Conservation (phyloP, 768 basidiomycete species). For the Tricholoma bakamatsutake region DNA sequence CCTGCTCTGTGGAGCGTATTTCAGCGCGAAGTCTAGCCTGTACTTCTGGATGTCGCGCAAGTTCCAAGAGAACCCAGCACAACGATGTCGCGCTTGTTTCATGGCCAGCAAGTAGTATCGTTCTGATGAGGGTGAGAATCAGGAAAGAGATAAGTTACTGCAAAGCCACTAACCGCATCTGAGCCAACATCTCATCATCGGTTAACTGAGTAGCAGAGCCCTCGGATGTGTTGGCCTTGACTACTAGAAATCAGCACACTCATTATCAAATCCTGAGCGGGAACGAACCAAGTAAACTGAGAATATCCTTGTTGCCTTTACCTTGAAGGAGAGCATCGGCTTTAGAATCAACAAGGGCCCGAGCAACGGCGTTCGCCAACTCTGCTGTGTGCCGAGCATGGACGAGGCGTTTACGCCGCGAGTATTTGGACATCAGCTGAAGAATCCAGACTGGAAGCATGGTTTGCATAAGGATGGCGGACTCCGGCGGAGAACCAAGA, state of each 20-base stretch:
- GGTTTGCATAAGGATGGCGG: slow-evolving; percentile 43
- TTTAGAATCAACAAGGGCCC: slow-evolving; percentile 42
- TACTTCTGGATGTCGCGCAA: slow-evolving; percentile 50
- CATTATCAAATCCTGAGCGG: slow-evolving; percentile 10
- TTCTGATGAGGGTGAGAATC: slow-evolving; percentile 19
- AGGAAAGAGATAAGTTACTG: not conserved
- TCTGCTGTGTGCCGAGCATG: slow-evolving; percentile 41
- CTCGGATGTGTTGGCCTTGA: slow-evolving; percentile 40
- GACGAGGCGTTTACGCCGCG: slow-evolving; percentile 37
- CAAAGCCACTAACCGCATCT: slow-evolving; percentile 26
- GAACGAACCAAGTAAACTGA: slow-evolving; percentile 50
- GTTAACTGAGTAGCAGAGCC: slow-evolving; percentile 28
- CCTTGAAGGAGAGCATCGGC: slow-evolving; percentile 41
- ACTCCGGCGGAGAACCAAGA: slow-evolving; percentile 40
- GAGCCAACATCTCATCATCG: slow-evolving; percentile 35
- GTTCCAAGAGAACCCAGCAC: slow-evolving; percentile 58
- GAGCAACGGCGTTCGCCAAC: slow-evolving; percentile 39
- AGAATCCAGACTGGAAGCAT: slow-evolving; percentile 42
- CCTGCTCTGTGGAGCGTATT: slow-evolving; percentile 33
- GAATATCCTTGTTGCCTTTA: slow-evolving; percentile 45
- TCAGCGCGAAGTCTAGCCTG: slow-evolving; percentile 62
- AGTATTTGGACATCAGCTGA: slow-evolving; percentile 39
- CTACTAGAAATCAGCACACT: slow-evolving; percentile 16
- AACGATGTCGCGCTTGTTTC: slow-evolving; percentile 58
- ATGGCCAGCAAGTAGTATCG: slow-evolving; percentile 45